phyloP scores from a whole-genome alignment of 2,329 filamentous ascomycete genomes.

The Aspergillus felis region DNA sequence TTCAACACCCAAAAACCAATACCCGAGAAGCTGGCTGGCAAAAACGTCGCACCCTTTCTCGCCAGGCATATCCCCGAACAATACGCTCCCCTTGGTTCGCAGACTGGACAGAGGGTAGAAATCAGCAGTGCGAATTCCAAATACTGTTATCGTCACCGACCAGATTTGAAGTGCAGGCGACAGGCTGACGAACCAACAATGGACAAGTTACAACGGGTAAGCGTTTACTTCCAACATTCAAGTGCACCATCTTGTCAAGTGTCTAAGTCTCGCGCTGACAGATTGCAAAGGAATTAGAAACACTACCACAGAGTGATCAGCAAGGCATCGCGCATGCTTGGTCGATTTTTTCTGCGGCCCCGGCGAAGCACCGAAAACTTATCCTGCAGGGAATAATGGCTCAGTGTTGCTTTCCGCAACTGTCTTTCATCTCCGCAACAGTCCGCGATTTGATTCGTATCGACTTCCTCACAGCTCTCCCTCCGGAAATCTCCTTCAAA shows the following conservation, averaged over 20 bases:
- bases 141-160: constrained; percentile 92
- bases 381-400: constrained; percentile 96
- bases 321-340: constrained; percentile 96
- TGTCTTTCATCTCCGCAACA: constrained; percentile 86
- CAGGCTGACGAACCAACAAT: constrained; percentile 95
- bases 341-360: constrained; percentile 95
- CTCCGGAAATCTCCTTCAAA: constrained; percentile 86
- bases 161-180: constrained; percentile 87
- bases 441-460: constrained; percentile 95
- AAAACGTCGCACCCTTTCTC: constrained; percentile 83
- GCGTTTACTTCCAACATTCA: constrained; percentile 26
- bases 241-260: not conserved
- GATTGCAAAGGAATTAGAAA: constrained; percentile 67
- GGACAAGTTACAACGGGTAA: constrained; percentile 84
- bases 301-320: constrained; percentile 77
- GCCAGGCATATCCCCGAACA: constrained; percentile 84
- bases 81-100: constrained; percentile 70
- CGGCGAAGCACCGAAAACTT: constrained; percentile 86
- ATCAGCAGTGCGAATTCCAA: constrained; percentile 64
- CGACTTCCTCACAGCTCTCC: constrained; percentile 87
- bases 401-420: constrained; percentile 95
- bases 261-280: constrained; percentile 1
- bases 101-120: constrained; percentile 34
- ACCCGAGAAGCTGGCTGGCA: constrained; percentile 61
- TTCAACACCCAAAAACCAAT: constrained; percentile 39